A percentile compares a stretch with the other conserved stretches of the same genome.
These are phyloP conservation scores for Saccharomyces hybrid DNA, from an alignment of 1,139 yeast species.

Conservation along the genomic window DNA sequence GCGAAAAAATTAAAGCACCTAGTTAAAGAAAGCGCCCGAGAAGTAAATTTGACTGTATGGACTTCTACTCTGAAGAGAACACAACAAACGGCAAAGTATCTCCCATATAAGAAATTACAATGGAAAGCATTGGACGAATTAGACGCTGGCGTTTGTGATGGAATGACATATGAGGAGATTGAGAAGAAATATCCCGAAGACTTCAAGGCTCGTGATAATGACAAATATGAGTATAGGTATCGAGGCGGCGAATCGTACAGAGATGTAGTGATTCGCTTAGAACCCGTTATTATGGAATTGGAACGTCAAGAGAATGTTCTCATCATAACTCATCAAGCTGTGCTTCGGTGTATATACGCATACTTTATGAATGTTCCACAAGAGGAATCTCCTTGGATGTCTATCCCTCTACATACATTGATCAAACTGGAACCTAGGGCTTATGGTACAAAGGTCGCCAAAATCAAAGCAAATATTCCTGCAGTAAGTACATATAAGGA, in stretches of 20 bases:
- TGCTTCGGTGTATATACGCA: constrained; percentile 89
- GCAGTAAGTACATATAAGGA: constrained; percentile 96
- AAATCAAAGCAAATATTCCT: constrained; percentile 92
- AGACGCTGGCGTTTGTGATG: constrained; percentile 98
- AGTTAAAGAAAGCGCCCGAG: constrained; percentile 69
- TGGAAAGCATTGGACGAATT: constrained; percentile 98
- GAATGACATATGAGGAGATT: constrained; percentile 83
- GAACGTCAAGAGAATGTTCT: constrained; percentile 94
- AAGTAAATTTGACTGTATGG: constrained; percentile 82
- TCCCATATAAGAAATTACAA: constrained; percentile 76
- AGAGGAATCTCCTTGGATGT: constrained; percentile 98
- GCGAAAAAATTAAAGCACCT: constrained; percentile 76
- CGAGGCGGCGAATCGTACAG: constrained; percentile 96
- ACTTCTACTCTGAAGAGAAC: constrained; percentile 89
- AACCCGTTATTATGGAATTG: constrained; percentile 95
- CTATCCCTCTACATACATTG: constrained; percentile 91
- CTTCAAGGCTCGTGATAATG: constrained; percentile 89
- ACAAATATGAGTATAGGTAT: constrained; percentile 91
- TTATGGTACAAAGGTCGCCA: constrained; percentile 76
- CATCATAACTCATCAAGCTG: constrained; percentile 97
- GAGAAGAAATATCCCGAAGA: constrained; percentile 84
- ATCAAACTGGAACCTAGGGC: constrained; percentile 93
- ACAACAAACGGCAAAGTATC: constrained; percentile 80
- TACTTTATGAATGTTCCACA: constrained; percentile 98
- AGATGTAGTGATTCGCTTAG: constrained; percentile 88